Conservation (phyloP, 2,329 filamentous ascomycete genomes). For the Epichloe elymi region DNA sequence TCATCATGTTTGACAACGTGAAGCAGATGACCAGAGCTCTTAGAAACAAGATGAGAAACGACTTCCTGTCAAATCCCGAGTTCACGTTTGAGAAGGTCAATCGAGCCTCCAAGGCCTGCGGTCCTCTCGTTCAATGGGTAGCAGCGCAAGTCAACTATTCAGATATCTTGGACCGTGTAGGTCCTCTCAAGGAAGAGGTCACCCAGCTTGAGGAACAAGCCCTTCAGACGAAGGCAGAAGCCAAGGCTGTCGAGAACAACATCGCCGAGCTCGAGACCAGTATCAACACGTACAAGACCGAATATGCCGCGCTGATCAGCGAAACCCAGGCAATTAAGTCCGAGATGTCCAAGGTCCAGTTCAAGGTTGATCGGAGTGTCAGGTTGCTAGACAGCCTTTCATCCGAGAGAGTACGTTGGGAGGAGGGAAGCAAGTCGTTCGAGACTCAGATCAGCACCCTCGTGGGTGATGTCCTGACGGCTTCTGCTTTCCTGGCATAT, state of each 20-base stretch:
- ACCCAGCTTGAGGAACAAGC: slow-evolving; percentile 75
- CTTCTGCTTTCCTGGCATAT: slow-evolving; percentile 95
- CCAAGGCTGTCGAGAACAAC: slow-evolving; percentile 79
- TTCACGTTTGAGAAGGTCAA: slow-evolving; percentile 96
- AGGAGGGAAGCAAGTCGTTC: slow-evolving; percentile 94
- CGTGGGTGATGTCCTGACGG: slow-evolving; percentile 87
- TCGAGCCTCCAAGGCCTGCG: slow-evolving; percentile 90
- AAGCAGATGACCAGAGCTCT: slow-evolving; percentile 78
- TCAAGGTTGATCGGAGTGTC: slow-evolving; percentile 95
- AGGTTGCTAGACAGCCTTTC: slow-evolving; percentile 88
- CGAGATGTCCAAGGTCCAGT: slow-evolving; percentile 92
- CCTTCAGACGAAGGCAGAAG: slow-evolving; percentile 83
- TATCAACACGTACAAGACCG: slow-evolving; percentile 88
- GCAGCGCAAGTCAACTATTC: slow-evolving; percentile 94
- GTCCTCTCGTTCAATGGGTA: slow-evolving; percentile 94
- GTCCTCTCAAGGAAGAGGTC: slow-evolving; percentile 84
- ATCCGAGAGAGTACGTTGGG: slow-evolving; percentile 87
- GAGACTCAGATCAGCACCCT: slow-evolving; percentile 95
- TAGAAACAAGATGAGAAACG: slow-evolving; percentile 78
- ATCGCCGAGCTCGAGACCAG: slow-evolving; percentile 75
- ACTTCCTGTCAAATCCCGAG: slow-evolving; percentile 83
- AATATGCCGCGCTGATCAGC: slow-evolving; percentile 91
- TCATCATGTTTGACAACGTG: slow-evolving; percentile 94
- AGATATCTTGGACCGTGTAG: slow-evolving; percentile 90
- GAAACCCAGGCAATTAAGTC: slow-evolving; percentile 95